Conservation (phyloP, 2,329 filamentous ascomycete genomes). For the Fusarium nygamai region DNA sequence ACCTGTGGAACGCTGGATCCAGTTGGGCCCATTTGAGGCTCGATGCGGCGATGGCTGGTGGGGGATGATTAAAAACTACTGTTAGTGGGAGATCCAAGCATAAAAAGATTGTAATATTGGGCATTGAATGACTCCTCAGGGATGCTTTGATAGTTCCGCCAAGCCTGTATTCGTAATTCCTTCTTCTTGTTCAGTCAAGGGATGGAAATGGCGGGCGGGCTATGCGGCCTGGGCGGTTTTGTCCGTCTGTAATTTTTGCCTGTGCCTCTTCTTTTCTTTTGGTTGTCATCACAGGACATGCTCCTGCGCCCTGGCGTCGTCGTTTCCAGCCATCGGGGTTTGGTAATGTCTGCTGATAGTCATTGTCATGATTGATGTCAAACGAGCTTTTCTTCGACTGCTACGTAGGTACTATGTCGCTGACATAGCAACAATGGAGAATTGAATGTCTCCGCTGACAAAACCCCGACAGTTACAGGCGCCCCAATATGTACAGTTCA, state of each 20-base stretch:
- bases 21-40: slow-evolving; percentile 11
- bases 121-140: background rate
- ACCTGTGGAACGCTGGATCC: slow-evolving; percentile 22
- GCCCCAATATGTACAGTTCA: slow-evolving; percentile 13
- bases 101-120: slow-evolving; percentile 1
- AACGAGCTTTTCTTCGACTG: background rate
- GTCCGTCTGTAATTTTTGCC: slow-evolving; percentile 19
- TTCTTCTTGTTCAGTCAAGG: background rate
- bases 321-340: slow-evolving; percentile 10
- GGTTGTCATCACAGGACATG: slow-evolving; percentile 2
- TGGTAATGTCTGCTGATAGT: slow-evolving; percentile 10
- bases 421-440: slow-evolving; percentile 10
- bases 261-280: slow-evolving; percentile 2
- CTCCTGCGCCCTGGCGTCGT: slow-evolving; percentile 31
- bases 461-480: slow-evolving; percentile 16
- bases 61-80: slow-evolving; percentile 6
- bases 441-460: slow-evolving; percentile 27
- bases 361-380: slow-evolving; percentile 13
- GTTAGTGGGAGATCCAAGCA: slow-evolving; percentile 13
- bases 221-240: slow-evolving; percentile 8
- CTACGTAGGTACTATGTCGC: background rate
- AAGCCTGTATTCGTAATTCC: slow-evolving; percentile 5
- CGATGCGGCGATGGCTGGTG: slow-evolving; percentile 27
- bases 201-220: background rate
- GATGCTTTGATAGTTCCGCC: slow-evolving; percentile 8